These are phyloP conservation scores for Thalassiosira mediterranea DNA, from an alignment of 352 stramenopile genomes.

Conservation along the genomic window DNA sequence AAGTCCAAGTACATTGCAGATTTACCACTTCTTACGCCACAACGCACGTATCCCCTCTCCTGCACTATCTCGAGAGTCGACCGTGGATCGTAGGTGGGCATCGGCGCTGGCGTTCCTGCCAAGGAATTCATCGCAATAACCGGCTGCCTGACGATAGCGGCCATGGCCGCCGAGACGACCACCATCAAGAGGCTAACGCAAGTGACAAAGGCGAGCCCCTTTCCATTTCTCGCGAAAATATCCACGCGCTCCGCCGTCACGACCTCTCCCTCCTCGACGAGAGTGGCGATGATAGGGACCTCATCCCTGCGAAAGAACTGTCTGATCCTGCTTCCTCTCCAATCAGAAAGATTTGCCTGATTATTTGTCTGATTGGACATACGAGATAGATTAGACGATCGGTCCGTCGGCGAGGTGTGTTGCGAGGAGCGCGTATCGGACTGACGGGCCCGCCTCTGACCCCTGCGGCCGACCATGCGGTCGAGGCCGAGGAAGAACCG, in stretches of 20 bases:
- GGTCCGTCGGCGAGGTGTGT: too few species aligned
- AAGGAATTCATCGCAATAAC: background rate
- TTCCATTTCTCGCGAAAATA: background rate
- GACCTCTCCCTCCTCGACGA: too few species aligned
- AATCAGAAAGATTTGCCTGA: too few species aligned
- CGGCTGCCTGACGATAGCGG: too few species aligned
- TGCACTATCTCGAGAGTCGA: too few species aligned
- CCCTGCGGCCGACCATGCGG: too few species aligned
- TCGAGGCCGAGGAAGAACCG: background rate
- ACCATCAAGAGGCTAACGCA: background rate
- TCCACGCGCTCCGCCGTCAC: background rate
- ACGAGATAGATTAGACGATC: too few species aligned
- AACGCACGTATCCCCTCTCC: conserved; percentile 19
- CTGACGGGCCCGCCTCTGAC: too few species aligned
- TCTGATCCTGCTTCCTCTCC: too few species aligned
- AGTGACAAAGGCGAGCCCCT: too few species aligned
- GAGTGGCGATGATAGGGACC: background rate
- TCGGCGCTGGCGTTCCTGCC: background rate
- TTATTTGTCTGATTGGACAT: too few species aligned
- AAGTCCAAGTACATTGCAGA: background rate
- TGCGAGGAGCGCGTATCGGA: too few species aligned
- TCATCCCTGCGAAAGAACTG: background rate
- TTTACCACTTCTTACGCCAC: conserved; percentile 4
- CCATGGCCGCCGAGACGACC: background rate
- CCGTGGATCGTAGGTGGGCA: conserved; percentile 16